Evolutionary conservation across 108 stramenopile genomes (phyloP), one percentile per base, ranked within the genome.

Genomic region (Epithemia pelagica): DNA sequence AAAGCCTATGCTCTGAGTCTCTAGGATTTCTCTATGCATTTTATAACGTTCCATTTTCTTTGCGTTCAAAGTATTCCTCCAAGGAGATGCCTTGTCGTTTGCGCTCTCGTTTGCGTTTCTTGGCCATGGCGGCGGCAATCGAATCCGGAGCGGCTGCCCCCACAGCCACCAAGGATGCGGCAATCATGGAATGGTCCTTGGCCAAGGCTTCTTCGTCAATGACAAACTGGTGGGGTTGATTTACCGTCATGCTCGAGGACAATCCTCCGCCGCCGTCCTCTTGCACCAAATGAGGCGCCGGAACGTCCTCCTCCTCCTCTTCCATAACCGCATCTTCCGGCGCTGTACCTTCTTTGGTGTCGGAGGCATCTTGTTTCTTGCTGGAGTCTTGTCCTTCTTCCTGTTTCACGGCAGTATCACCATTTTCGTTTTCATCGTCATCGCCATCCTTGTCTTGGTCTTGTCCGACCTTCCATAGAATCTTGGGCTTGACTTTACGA

Each of bases 401-500:
- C 5, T 7, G 26, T 15, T 5, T 46, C 15, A 15, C 37, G 37
- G 25, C 37, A 7, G 20, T 21, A 2, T 26, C 51, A 2, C 51
- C 61, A 5, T 28, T 58, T 30, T 72, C 71, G 23, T 71, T 73
- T 32, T 62, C 68, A 62, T 73, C 70, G n/a, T 68, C 68, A 20
- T 80, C 46, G 27, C 85, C 86, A 54, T 67, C 72, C 31, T 85
- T 78, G 58, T 85, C 80, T 3, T 75, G 72, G 26, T 74, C 74
- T 54, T 87, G 83, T 5, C 90, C 88, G 1, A 94, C 92, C 58
- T 91, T 84, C 92, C 92, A 94, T 31, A 94, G 78, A 75, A 87
- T 89, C 79, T 94, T 87, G 51, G 92, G 92, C 75, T 91, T 94
- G 28, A 86, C 85, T 71, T 80, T 87, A 23, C 92, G 88, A 24